Conservation (phyloP, 75 land plant species). For the Cunninghamia lanceolata region DNA sequence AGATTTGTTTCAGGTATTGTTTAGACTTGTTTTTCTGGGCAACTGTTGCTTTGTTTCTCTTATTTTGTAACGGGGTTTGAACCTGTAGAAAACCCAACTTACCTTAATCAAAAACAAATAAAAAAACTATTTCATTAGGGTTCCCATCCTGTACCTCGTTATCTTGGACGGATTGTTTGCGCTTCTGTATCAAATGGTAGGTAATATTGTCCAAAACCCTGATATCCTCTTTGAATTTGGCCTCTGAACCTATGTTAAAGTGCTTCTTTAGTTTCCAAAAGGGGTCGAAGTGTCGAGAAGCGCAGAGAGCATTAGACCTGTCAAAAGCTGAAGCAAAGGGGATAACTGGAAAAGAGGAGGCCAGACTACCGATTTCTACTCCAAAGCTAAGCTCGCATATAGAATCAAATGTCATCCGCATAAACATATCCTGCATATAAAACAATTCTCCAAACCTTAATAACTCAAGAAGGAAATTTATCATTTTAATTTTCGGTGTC, state of each 20-base stretch:
- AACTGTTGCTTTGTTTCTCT: too few species aligned
- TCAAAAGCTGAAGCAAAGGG: slow-evolving; percentile 40
- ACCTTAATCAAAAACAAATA: too few species aligned
- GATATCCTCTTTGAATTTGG: background rate
- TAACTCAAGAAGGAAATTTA: too few species aligned
- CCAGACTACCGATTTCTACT: slow-evolving; percentile 23
- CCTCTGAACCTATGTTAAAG: slow-evolving; percentile 25
- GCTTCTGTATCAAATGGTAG: slow-evolving; percentile 12
- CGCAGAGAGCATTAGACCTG: slow-evolving; percentile 8
- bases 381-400: slow-evolving; percentile 39
- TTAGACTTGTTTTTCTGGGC: too few species aligned
- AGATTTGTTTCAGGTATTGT: too few species aligned
- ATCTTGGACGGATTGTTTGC: slow-evolving; percentile 6
- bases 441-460: slow-evolving; percentile 8
- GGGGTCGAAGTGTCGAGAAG: slow-evolving; percentile 13
- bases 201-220: slow-evolving; percentile 16
- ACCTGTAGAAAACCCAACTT: too few species aligned
- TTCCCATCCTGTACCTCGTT: background rate
- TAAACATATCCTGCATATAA: slow-evolving; percentile 21
- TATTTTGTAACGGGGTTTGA: too few species aligned
- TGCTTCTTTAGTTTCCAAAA: slow-evolving; percentile 16
- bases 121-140: background rate
- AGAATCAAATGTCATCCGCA: slow-evolving; percentile 22
- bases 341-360: slow-evolving; percentile 18
- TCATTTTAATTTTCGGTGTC: too few species aligned